These are phyloP conservation scores for Inga oerstediana DNA, from an alignment of 306 rosid species.

Conservation along the genomic window DNA sequence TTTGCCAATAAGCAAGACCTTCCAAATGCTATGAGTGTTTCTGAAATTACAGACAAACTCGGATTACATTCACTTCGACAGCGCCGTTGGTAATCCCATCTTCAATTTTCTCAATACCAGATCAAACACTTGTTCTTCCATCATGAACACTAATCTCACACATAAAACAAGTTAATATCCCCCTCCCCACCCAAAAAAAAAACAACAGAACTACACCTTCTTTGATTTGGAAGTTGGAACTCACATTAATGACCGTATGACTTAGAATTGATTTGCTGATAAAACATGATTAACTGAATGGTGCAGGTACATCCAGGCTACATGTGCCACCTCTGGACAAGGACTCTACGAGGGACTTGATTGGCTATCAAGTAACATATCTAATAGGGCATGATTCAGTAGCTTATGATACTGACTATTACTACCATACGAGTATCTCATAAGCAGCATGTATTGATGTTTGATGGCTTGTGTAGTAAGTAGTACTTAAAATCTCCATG, in stretches of 20 bases:
- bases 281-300: neutral
- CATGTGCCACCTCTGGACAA: slow-evolving; percentile 20
- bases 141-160: neutral
- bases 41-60: slow-evolving; percentile 85
- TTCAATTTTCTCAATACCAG: neutral
- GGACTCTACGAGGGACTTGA: slow-evolving; percentile 86
- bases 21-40: slow-evolving; percentile 64
- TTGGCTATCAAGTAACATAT: slow-evolving; percentile 83
- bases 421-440: slow-evolving; percentile 1
- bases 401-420: neutral
- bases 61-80: slow-evolving; percentile 82
- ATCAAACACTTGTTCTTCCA: neutral
- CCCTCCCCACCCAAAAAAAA: too few relatives aligned
- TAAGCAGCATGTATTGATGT: neutral
- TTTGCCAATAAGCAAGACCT: slow-evolving; percentile 55
- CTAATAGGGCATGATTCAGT: slow-evolving; percentile 50
- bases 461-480: neutral
- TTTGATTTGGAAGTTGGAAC: neutral
- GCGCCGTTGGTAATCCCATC: slow-evolving; percentile 66
- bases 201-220: neutral
- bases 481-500: neutral
- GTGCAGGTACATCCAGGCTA: slow-evolving; percentile 17
- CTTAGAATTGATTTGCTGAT: neutral
- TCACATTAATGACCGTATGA: neutral
- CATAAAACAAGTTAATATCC: neutral